Conservation (phyloP, 345 rosid species). For the Boechera retrofracta region DNA sequence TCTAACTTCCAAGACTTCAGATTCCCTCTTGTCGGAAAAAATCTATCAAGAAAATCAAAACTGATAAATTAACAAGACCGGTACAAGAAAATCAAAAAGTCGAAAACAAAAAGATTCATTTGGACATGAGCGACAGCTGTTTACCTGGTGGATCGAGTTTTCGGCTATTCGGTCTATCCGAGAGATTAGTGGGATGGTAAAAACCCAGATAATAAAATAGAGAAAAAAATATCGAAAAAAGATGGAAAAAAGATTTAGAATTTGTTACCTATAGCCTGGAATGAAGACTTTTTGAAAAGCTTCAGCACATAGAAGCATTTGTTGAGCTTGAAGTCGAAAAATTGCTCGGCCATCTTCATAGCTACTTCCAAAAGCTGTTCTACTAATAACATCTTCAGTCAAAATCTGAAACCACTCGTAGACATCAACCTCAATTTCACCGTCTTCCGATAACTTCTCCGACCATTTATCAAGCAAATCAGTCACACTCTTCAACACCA, state of each 20-base stretch:
- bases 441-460: conserved; percentile 41
- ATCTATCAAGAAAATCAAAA: conserved; percentile 44
- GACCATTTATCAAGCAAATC: conserved; percentile 65
- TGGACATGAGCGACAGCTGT: no score
- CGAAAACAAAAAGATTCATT: neutral
- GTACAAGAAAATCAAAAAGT: neutral
- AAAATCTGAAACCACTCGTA: conserved; percentile 68
- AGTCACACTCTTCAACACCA: conserved; percentile 59
- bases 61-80: neutral
- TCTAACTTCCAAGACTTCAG: conserved; percentile 76
- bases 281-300: conserved; percentile 71
- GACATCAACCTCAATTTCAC: conserved; percentile 63
- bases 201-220: no score
- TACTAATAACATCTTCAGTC: conserved; percentile 77
- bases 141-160: no score
- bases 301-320: conserved; percentile 71
- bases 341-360: conserved; percentile 78
- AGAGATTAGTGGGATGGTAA: no score
- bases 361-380: conserved; percentile 82
- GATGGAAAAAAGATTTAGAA: neutral
- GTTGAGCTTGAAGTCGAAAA: conserved; percentile 70
- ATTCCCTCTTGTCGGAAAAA: conserved; percentile 75
- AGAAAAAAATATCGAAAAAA: no score
- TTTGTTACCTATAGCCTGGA: conserved; percentile 73
- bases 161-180: no score